Base-by-base conservation (phyloP, 2,329 filamentous ascomycete species). In the Nigrospora osmanthi region DNA sequence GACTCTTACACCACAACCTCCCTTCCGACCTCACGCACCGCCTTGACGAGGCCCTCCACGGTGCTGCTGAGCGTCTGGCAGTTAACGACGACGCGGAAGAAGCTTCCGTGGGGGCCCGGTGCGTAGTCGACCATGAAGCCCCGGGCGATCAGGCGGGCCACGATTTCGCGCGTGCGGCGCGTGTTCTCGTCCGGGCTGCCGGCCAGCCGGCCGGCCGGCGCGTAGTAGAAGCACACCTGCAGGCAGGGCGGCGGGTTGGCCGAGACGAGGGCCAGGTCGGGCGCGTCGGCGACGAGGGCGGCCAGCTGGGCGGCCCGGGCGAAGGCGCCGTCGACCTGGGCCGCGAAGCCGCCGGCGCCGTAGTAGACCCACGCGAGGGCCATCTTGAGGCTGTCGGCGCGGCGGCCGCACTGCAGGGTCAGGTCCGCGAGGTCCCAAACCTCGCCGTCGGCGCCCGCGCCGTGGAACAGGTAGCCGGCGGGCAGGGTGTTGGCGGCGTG, bases 141-240 rank as follows among this genome's bases (percentile, higher is more conserved):
- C 39, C 75, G 61, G 3, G 54, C 49, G 12, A 79, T 67, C 49
- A 81, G 60, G 52, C 57, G 65, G 41, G 61, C 58, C 1, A 72
- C 75, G 56, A 80, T 75, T 10, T 53, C 59, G 52, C 68, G 65
- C 31, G 77, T 80, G 35, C 67, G 61, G 35, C 59, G 56, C 31
- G 75, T 77, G 55, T 80, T 81, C 43, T 61, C 64, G 34, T 62
- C 63, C 6, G 59, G 52, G 14, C 69, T 63, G 0, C 62, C 62
- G 0, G 63, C 54, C 37, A 85, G 51, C 46, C 63, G 55, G 3
- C 81, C 78, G 1, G 70, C 70, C 0, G 79, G 79, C 0, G 83
- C 80, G 57, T 87, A 89, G 63, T 95, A 95, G 64, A 97, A 97
- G 70, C 91, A 96, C 17, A 97, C 86, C 67, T 97, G 93, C 60